A percentile compares a stretch with the other conserved stretches of the same genome.
These are phyloP conservation scores for Arthroderma uncinatum DNA, from an alignment of 2,329 filamentous ascomycete genomes.

Conservation along the genomic window DNA sequence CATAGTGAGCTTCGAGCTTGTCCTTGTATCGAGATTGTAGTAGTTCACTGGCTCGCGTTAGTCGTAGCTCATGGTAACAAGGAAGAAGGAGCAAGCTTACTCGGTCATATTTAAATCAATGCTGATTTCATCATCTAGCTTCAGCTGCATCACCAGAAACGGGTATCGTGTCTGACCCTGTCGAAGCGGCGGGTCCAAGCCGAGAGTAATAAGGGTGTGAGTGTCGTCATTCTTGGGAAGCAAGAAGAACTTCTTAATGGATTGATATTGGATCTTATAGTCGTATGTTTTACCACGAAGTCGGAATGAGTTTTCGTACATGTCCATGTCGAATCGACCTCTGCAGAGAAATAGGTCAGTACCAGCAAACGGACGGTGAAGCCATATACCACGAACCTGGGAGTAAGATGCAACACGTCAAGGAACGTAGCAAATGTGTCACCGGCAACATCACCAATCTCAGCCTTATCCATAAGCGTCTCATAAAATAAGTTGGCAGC, in stretches of 20 bases:
- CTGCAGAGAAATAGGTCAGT: conserved; percentile 36
- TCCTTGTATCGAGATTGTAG: conserved; percentile 79
- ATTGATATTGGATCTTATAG: conserved; percentile 98
- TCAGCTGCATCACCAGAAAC: conserved; percentile 98
- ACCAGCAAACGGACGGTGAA: conserved; percentile 16
- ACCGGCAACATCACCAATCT: conserved; percentile 97
- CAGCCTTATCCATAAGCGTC: conserved; percentile 92
- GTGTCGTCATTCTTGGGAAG: conserved; percentile 97
- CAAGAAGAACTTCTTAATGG: conserved; percentile 98
- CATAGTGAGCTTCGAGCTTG: conserved; percentile 79
- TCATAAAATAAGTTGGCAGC: conserved; percentile 97
- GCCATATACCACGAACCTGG: conserved; percentile 50
- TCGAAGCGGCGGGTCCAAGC: conserved; percentile 84
- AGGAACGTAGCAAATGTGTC: conserved; percentile 96
- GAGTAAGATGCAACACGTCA: conserved; percentile 92
- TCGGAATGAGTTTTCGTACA: conserved; percentile 97
- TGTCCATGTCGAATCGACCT: conserved; percentile 98
- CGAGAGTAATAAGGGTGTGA: conserved; percentile 88
- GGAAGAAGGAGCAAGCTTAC: conserved; percentile 21
- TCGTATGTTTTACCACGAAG: conserved; percentile 98
- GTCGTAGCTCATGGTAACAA: background rate
- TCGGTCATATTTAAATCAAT: conserved; percentile 95
- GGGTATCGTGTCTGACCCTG: conserved; percentile 97
- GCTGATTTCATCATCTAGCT: conserved; percentile 92
- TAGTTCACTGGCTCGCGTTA: conserved; percentile 44